Evolutionary conservation across 2,329 filamentous ascomycete genomes (phyloP), one percentile per base, ranked within the genome.

Genomic region (Sarocladium oryzae): DNA sequence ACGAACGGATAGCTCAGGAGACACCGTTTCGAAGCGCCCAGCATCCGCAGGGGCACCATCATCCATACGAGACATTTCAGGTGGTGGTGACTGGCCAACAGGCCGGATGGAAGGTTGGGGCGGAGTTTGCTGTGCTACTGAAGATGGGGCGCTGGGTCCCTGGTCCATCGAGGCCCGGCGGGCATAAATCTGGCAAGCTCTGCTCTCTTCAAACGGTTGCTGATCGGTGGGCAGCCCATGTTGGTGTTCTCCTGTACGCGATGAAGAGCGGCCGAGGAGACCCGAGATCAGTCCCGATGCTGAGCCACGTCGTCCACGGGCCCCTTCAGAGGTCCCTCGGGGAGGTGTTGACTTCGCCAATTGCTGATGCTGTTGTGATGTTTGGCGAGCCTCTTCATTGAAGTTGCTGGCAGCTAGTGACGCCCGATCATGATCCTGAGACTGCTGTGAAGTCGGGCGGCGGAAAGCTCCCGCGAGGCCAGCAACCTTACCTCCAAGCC

Each of bases 381-480:
- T 15, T 33, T 33, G 43, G 20, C 43, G 24, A 20, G 43, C 43
- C 21, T 48, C 43, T 33, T 48, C 43, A 21, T 48, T 48, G 28
- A 32, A 33, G 43, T 48, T 16, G 10, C 26, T 20, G 5, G 43
- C 43, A 18, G 43, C 43, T 26, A 33, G 7, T 9, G 43, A 43
- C 23, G 40, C 40, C 21, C 16, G 21, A 16, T 18, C 23, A n/a
- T 43, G 15, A 10, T 43, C 10, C 26, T 26, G 40, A 15, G 43
- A 48, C 18, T 48, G 43, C 16, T 60, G 54, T 3, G 52, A 43
- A 3, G 52, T 59, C 15, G 60, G 51, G 18, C 64, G 58, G 15
- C 59, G 57, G 37, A 67, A 63, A 11, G 62, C 57, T 20, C 58
- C 57, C 13, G 61, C 55, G 18, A 66, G 57, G 6, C 63, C 67